phyloP scores from a whole-genome alignment of 2,329 filamentous ascomycete genomes.

The Fusarium subtropicale region DNA sequence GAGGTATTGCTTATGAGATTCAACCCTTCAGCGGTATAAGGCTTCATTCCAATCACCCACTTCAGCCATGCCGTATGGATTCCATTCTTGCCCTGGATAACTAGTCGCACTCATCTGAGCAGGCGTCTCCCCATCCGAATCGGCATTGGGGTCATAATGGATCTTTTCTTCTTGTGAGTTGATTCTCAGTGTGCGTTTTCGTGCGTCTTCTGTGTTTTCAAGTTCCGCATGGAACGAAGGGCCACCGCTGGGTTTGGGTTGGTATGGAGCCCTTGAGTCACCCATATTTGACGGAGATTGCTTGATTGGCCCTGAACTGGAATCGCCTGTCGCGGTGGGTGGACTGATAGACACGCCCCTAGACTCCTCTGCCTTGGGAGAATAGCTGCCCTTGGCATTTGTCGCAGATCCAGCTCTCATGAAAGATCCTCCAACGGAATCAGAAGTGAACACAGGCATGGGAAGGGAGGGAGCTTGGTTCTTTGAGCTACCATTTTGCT shows the following conservation, averaged over 20 bases:
- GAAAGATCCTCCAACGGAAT: not conserved
- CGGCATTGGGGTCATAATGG: conserved; percentile 53
- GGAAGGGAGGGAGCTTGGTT: conserved; percentile 6
- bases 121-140: conserved; percentile 47
- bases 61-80: conserved; percentile 60
- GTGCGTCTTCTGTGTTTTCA: conserved; percentile 58
- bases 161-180: conserved; percentile 67
- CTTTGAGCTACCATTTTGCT: conserved; percentile 21
- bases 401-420: conserved; percentile 2
- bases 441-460: conserved; percentile 10
- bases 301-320: conserved; percentile 25
- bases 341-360: conserved; percentile 37
- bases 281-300: conserved; percentile 26
- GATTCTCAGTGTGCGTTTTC: conserved; percentile 58
- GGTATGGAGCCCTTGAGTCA: conserved; percentile 6
- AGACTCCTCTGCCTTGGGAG: conserved; percentile 12
- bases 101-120: conserved; percentile 74
- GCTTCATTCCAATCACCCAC: conserved; percentile 47
- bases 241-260: conserved; percentile 19
- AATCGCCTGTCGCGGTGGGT: conserved; percentile 20
- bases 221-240: conserved; percentile 51
- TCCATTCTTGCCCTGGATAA: conserved; percentile 79
- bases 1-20: not conserved
- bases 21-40: not conserved
- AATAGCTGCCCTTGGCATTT: not conserved